Base-by-base conservation (phyloP, 2,329 filamentous ascomycete species). In the Alternaria dauci region DNA sequence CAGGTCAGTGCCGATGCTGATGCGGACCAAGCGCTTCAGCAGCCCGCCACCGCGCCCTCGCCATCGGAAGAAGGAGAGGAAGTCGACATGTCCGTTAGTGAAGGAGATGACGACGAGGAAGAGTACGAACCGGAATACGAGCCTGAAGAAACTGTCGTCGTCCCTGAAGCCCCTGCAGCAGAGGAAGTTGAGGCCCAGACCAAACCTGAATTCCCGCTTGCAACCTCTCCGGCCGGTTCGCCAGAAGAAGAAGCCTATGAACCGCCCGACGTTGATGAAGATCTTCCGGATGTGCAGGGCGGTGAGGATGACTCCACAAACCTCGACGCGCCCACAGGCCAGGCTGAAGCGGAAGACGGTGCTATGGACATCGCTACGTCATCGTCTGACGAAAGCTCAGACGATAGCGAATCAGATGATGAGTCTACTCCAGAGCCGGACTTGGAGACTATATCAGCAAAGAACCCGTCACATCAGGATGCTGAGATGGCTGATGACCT, bases 281-380 rank as follows among this genome's bases (percentile, higher is more conserved):
- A 67, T 9, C 64, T 69, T 51, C 14, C 57, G 5, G 63, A 70
- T 14, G 18, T 52, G 1, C 59, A 63, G 32, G 26, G 39, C 6
- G 51, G 55, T n/a, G 44, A 6, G 18, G 36, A 47, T 6, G 32
- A n/a, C 20, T 28, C 52, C 12, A n/a, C 25, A 30, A 41, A 55
- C n/a, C n/a, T 25, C 18, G 25, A 26, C 5, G 39, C 54, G 2
- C 55, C 34, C 26, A 50, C 39, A 25, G 59, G 53, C 25, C 63
- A 57, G 34, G 63, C 39, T 8, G 71, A 73, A 30, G 67, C 63
- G 26, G 74, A 72, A n/a, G 70, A 73, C 25, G 75, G 70, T 25
- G 74, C 66, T 48, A 78, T 76, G 76, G 76, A 75, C 48, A 78
- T 75, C 46, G 75, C 66, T 39, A 72, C 70, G 34, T 77, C 70